Evolutionary conservation across 2,329 filamentous ascomycete species (phyloP).

Genomic region (Byssoonygena ceratinophila): DNA sequence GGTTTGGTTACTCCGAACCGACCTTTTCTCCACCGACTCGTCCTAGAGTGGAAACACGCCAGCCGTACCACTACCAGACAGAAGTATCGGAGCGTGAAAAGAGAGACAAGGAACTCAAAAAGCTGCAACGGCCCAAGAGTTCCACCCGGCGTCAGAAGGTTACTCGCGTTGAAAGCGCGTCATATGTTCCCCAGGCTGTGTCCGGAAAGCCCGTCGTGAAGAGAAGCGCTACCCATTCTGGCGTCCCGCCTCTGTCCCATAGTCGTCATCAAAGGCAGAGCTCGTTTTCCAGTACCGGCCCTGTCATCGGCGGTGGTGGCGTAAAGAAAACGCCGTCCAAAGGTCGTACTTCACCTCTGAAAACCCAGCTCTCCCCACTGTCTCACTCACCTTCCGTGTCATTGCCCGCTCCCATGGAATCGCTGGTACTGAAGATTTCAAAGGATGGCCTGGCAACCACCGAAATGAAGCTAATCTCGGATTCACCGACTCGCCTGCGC

Average conservation of each 20-base stretch:
- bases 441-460: constrained; percentile 40
- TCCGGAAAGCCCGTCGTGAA: constrained; percentile 29
- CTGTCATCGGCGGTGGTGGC: constrained; percentile 27
- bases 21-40: constrained; percentile 13
- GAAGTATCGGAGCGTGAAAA: constrained; percentile 38
- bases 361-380: constrained; percentile 27
- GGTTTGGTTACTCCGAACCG: constrained; percentile 35
- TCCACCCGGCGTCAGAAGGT: constrained; percentile 22
- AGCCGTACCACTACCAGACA: constrained; percentile 41
- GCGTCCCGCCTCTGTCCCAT: constrained; percentile 21
- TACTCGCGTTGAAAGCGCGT: constrained; percentile 24
- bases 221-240: constrained; percentile 34
- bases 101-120: constrained; percentile 22
- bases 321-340: constrained; percentile 36
- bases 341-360: constrained; percentile 35
- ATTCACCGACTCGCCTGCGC: constrained; percentile 21
- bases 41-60: constrained; percentile 24
- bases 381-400: constrained; percentile 27
- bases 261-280: constrained; percentile 24
- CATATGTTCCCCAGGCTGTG: constrained; percentile 20
- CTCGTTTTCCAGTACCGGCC: constrained; percentile 20
- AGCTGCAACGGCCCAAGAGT: constrained; percentile 28
- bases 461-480: constrained; percentile 32
- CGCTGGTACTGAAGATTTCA: constrained; percentile 39
- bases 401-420: constrained; percentile 30